Evolutionary conservation across 1,139 yeast genomes (phyloP), one percentile per base, ranked within the genome.

Genomic region (Geotrichum aggregatum): DNA sequence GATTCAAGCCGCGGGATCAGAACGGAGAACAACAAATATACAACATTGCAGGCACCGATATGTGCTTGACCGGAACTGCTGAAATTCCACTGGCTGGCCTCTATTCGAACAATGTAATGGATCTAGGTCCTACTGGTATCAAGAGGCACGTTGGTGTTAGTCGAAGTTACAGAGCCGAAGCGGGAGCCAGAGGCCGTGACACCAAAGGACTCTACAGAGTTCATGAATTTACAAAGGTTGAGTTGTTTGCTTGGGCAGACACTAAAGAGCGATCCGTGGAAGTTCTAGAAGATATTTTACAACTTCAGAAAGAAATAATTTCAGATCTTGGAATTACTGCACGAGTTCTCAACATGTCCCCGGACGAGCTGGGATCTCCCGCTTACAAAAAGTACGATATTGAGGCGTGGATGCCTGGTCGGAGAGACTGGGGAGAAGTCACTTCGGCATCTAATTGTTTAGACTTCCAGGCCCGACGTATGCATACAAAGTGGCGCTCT

Each of bases 351-450:
- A 81, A 86, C 59, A 89, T 94, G 91, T 97, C 98, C 0, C 81
- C 84, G 22, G 81, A 86, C 56, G 98, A 94, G 65, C 71, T 94
- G 49, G 98, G 98, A 0, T 84, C 96, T 0, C 96, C 98, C 1
- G 98, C 98, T 0, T 80, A 77, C 68, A 84, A 85, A 63, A 94
- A 94, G 68, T 88, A 83, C 63, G 98, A 94, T 63, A 87, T 91
- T 52, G 99, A 94, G 68, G 96, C 94, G 0, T 88, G 96, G 92
- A 92, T 94, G 97, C 98, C 98, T 0, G 98, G 98, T 1, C 79
- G 97, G 61, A 88, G 88, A 1, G 70, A 71, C 1, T 94, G 95
- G 88, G 99, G 99, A 2, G 99, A 94, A 64, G 76, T 92, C 34
- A 83, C 96, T 0, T 87, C 96, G 41, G 76, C 94, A 1, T 89